Evolutionary conservation across 2,329 filamentous ascomycete genomes (phyloP).

Genomic region (Emergomyces orientalis): DNA sequence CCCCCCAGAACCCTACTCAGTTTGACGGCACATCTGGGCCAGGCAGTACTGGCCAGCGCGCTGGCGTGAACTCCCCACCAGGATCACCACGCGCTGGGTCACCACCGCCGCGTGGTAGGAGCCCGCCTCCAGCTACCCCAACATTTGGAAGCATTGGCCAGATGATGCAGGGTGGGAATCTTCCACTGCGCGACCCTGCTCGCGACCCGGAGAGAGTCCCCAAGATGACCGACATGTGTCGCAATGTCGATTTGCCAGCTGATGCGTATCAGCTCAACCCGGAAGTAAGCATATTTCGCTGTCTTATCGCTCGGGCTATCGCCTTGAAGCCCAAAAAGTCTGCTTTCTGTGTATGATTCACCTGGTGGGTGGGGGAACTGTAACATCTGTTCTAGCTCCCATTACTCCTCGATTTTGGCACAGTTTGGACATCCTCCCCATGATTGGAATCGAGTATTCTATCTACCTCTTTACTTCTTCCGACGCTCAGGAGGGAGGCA

Average conservation of each 20-base stretch:
- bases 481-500: neutral
- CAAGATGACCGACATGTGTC: slow-evolving; percentile 11
- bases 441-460: neutral
- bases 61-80: slow-evolving; percentile 6
- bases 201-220: neutral
- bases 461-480: neutral
- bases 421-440: neutral
- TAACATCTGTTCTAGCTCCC: neutral
- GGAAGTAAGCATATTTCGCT: neutral
- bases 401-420: neutral
- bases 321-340: neutral
- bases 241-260: slow-evolving; percentile 11
- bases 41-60: neutral
- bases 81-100: slow-evolving; percentile 7
- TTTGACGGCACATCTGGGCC: slow-evolving; percentile 10
- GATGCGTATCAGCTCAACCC: slow-evolving; percentile 5
- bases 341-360: neutral
- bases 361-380: neutral
- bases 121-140: neutral
- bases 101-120: neutral
- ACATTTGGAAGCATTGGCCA: slow-evolving; percentile 1
- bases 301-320: neutral
- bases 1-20: slow-evolving; percentile 4
- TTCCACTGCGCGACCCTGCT: slow-evolving; percentile 10
- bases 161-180: neutral